Evolutionary conservation across 2,329 filamentous ascomycete genomes (phyloP).

Genomic region (Colletotrichum sp.): DNA sequence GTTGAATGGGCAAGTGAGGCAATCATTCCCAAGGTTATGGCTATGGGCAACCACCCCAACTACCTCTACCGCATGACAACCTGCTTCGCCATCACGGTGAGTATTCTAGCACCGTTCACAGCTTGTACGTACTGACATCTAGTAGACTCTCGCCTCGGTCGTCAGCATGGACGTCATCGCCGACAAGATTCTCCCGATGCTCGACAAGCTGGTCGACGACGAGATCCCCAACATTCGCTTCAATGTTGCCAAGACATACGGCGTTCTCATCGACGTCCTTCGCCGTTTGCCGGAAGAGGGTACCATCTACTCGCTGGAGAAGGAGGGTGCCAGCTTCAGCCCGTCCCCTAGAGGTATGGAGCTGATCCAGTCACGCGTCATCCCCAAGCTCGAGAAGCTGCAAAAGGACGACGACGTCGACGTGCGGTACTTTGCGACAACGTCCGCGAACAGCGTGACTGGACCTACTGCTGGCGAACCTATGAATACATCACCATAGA

Average conservation of each 20-base stretch:
- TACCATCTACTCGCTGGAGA: constrained; percentile 84
- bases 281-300: constrained; percentile 89
- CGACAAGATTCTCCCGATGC: constrained; percentile 91
- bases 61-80: constrained; percentile 99
- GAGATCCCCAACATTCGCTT: constrained; percentile 99
- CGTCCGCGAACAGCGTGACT: constrained; percentile 70
- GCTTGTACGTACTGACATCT: constrained; percentile 26
- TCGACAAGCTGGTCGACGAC: constrained; percentile 91
- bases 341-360: constrained; percentile 77
- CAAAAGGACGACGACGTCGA: constrained; percentile 98
- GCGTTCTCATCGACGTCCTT: constrained; percentile 86
- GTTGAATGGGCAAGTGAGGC: constrained; percentile 97
- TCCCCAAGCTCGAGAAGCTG: constrained; percentile 91
- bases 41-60: constrained; percentile 97
- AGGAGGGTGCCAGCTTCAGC: constrained; percentile 66
- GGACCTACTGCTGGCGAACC: constrained; percentile 57
- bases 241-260: constrained; percentile 98
- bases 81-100: constrained; percentile 97
- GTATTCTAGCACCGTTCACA: constrained; percentile 39
- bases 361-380: constrained; percentile 83
- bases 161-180: constrained; percentile 93
- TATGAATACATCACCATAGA: constrained; percentile 71
- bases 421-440: constrained; percentile 96
- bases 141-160: constrained; percentile 88
- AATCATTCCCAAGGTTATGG: constrained; percentile 98